A percentile compares a stretch with the other conserved stretches of the same genome.
Conservation (phyloP, 2,329 filamentous ascomycete species). For the Fusarium haematococcum region DNA sequence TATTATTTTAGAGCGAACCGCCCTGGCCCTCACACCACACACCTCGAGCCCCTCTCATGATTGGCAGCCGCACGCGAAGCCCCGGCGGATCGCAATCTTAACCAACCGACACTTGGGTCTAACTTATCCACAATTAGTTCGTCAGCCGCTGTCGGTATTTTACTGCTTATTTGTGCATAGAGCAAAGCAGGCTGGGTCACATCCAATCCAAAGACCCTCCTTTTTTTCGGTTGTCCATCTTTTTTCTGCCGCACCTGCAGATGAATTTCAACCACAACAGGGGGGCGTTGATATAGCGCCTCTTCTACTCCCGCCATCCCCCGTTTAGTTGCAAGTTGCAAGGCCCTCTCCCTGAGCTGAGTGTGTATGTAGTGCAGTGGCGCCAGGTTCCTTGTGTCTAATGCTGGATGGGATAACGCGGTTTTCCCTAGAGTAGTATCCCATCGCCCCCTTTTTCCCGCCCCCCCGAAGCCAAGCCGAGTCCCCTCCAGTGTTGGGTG, state of each 20-base stretch:
- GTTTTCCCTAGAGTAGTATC: neutral
- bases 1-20: neutral
- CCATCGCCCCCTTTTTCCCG: neutral
- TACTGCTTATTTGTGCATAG: neutral
- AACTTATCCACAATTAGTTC: neutral
- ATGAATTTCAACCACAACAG: neutral
- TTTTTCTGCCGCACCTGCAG: neutral
- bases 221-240: neutral
- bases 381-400: neutral
- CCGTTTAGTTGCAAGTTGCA: neutral
- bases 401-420: neutral
- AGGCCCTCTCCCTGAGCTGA: neutral
- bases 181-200: neutral
- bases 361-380: neutral
- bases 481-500: neutral
- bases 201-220: neutral
- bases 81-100: slow-evolving; percentile 12
- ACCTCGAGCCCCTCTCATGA: neutral
- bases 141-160: neutral
- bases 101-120: neutral
- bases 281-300: neutral
- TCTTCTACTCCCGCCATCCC: neutral
- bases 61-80: neutral
- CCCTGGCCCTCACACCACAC: neutral
- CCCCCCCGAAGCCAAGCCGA: neutral